phyloP scores from a whole-genome alignment of 2,329 filamentous ascomycete genomes.

The Huntiella moniliformis region DNA sequence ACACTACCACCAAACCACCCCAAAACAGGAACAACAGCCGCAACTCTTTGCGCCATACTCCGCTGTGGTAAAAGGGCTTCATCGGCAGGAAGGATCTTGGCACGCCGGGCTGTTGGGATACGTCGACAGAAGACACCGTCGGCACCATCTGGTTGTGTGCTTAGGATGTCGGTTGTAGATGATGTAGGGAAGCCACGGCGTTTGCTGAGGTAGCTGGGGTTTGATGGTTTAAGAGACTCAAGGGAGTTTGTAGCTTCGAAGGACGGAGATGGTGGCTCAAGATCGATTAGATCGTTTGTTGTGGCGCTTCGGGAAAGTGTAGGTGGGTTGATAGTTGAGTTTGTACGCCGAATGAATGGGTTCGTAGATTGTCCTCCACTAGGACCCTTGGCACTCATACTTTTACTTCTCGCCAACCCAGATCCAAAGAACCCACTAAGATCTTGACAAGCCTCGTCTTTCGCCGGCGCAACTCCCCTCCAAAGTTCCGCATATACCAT shows the following conservation, averaged over 20 bases:
- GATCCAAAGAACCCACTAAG: conserved; percentile 16
- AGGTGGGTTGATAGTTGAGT: no score
- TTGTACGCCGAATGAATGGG: background rate
- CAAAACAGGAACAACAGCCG: conserved; percentile 48
- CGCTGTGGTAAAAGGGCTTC: conserved; percentile 53
- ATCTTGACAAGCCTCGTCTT: conserved; percentile 44
- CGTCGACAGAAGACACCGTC: conserved; percentile 31
- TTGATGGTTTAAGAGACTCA: conserved; percentile 12
- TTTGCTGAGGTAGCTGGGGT: conserved; percentile 12
- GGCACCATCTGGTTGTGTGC: background rate
- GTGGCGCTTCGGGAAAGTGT: background rate
- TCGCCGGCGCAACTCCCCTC: conserved; percentile 40
- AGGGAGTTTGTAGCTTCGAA: conserved; percentile 32
- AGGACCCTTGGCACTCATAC: background rate
- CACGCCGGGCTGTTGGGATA: conserved; percentile 48
- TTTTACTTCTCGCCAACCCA: conserved; percentile 2
- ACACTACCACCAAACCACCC: conserved; percentile 54
- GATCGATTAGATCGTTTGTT: background rate
- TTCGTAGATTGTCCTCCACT: background rate
- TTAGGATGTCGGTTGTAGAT: conserved; percentile 8
- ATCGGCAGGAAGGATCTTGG: conserved; percentile 46
- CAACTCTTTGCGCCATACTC: conserved; percentile 42
- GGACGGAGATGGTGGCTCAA: background rate
- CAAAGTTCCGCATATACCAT: conserved; percentile 55
- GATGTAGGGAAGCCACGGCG: conserved; percentile 12